Base-by-base conservation (phyloP, 345 rosid genomes). In the Moricandia moricandioides region DNA sequence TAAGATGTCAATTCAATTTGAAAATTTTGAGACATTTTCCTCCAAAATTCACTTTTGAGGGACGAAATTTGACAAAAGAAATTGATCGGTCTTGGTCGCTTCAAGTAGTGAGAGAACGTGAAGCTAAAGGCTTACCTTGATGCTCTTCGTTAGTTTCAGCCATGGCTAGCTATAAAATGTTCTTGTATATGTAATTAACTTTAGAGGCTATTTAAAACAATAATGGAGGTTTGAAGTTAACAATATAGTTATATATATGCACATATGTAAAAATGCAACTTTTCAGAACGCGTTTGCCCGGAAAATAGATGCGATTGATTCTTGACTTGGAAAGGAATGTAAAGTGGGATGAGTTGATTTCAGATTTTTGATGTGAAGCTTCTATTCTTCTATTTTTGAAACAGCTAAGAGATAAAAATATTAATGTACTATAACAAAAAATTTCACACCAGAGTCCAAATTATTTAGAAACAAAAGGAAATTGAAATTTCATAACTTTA, bases 41-140 rank as follows among this genome's bases (percentile, higher is more conserved):
- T 29, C 43, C 43, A 37, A 37, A 37, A 12, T 37, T 12, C 11
- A 9, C 43, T 10, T 37, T 39, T 11, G 45, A 39, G n/a, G 13
- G 45, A 39, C 45, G 4, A 39, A 39, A 39, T 39, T 39, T 39
- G 45, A 39, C 45, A 39, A 39, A 39, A 39, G 45, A 39, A 39
- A 39, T 11, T 10, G n/a, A 39, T 39, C 2, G 18, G 64, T 64
- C 62, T 57, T 51, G 72, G 63, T 78, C 77, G 9, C 72, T 71
- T 43, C 62, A 47, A 11, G 57, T 27, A 17, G 35, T 49, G 61
- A 62, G 71, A 71, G 6, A 71, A 35, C 71, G 13, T 33, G 72
- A 58, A 4, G 77, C 27, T 17, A 49, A 52, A 64, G 80, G 76
- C 55, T 71, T 77, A 35, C 67, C 30, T 63, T 60, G 80, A 57